These are phyloP conservation scores for Colletotrichum sp. DNA, from an alignment of 2,329 filamentous ascomycete genomes.

Conservation along the genomic window DNA sequence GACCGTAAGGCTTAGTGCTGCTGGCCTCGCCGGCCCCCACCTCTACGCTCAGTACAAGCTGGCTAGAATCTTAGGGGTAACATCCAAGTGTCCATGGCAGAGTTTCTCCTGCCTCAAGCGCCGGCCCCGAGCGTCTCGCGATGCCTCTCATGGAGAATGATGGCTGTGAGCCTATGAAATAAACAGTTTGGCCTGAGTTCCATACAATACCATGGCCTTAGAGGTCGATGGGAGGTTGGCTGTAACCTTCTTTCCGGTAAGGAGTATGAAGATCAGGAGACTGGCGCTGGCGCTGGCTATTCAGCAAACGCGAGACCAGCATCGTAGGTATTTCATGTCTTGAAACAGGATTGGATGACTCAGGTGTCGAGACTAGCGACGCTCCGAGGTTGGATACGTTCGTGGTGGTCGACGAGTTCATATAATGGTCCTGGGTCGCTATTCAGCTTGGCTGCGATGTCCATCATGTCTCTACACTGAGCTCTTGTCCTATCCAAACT, in stretches of 20 bases:
- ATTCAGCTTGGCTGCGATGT: background rate
- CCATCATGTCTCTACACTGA: background rate
- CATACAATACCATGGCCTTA: background rate
- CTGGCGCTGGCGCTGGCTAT: background rate
- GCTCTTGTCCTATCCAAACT: background rate
- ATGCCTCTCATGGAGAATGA: background rate
- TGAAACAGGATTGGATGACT: background rate
- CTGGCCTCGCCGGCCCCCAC: background rate
- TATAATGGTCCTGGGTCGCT: background rate
- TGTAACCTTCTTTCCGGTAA: background rate
- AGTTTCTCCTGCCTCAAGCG: background rate
- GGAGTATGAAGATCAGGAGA: background rate
- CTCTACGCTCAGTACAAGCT: background rate
- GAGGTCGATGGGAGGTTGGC: background rate
- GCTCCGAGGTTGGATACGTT: background rate
- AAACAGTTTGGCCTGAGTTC: background rate
- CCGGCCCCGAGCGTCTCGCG: conserved; percentile 7
- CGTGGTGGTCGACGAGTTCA: background rate
- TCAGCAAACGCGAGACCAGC: background rate
- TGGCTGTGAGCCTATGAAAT: background rate
- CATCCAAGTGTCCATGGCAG: background rate
- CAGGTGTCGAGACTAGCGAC: background rate
- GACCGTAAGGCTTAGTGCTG: background rate
- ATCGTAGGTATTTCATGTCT: background rate
- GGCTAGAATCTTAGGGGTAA: background rate